Conservation (phyloP, 768 basidiomycete genomes). For the Polyporus arcularius region DNA sequence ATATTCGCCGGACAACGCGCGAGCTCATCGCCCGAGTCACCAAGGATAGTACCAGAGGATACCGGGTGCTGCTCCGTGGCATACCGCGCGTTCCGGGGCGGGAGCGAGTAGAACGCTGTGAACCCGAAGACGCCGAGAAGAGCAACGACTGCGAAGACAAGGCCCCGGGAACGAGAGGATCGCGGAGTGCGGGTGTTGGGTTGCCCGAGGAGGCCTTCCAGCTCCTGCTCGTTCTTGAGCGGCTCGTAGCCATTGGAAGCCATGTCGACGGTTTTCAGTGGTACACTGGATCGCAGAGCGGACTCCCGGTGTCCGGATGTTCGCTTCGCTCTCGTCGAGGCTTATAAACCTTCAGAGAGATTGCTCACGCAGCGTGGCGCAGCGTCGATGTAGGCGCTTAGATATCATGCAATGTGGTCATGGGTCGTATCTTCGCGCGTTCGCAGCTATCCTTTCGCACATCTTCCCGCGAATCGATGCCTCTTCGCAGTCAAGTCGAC, state of each 20-base stretch:
- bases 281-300: neutral
- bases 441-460: too few relatives aligned
- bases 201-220: slow-evolving; percentile 6
- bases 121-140: slow-evolving; percentile 13
- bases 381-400: slow-evolving; percentile 8
- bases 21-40: slow-evolving; percentile 18
- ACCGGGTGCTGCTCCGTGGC: neutral
- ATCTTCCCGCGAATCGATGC: neutral
- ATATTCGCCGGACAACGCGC: slow-evolving; percentile 37
- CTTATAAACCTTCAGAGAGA: neutral
- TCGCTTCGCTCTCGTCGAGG: slow-evolving; percentile 7
- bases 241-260: slow-evolving; percentile 19
- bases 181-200: neutral
- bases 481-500: neutral
- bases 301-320: neutral
- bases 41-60: neutral
- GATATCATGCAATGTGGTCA: slow-evolving; percentile 5
- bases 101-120: slow-evolving; percentile 16
- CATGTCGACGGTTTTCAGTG: neutral
- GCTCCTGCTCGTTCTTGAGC: slow-evolving; percentile 18
- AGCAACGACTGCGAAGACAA: slow-evolving; percentile 4
- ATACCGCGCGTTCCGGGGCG: neutral
- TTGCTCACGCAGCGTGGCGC: neutral
- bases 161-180: slow-evolving; percentile 2
- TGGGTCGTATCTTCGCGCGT: neutral